Evolutionary conservation across 2,329 filamentous ascomycete genomes (phyloP), one percentile per base, ranked within the genome.

Genomic region (Calonectria montana): DNA sequence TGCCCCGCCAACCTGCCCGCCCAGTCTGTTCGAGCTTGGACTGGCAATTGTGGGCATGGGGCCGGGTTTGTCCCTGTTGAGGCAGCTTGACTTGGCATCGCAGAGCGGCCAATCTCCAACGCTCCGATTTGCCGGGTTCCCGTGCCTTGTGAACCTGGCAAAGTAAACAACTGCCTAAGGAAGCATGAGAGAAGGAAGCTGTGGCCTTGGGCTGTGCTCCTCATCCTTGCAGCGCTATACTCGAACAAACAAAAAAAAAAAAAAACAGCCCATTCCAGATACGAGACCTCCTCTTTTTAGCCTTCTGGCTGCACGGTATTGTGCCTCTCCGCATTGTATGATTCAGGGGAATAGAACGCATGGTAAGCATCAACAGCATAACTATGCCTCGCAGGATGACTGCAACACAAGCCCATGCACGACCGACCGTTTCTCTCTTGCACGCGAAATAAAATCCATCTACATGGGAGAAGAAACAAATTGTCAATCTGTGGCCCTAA

Each of bases 241-340:
- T 37, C 25, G 21, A 53, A 62, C 31, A 35, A 35, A 35, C 31
- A 35, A 35, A 31, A 64, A 64, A 35, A 35, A 35, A 7, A 35
- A 35, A 31, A 64, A 64, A 47, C 61, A 59, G 53, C 53, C 53
- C 53, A 59, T 64, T 35, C 61, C 43, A 64, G 27, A 64, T 66
- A 66, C 64, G 64, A 66, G 47, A 4, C 35, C 10, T 55, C 27
- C 35, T 39, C 53, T 57, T 55, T 66, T 59, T 59, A 59, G 53
- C 53, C 53, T 59, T 59, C 39, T 37, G 21, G 13, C 31, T 39
- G n/a, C 23, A 21, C n/a, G 53, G 16, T 39, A 25, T 6, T 59
- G 15, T 39, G 21, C 53, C 53, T 59, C 53, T 59, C 53, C 53
- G 53, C 53, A 59, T 59, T 39, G 25, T 59, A 39, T 35, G 37